Percentiles rank a stretch among this genome's conserved stretches.
Evolutionary conservation across 2,329 filamentous ascomycete genomes (phyloP).

Genomic region (Alternaria arbusti): DNA sequence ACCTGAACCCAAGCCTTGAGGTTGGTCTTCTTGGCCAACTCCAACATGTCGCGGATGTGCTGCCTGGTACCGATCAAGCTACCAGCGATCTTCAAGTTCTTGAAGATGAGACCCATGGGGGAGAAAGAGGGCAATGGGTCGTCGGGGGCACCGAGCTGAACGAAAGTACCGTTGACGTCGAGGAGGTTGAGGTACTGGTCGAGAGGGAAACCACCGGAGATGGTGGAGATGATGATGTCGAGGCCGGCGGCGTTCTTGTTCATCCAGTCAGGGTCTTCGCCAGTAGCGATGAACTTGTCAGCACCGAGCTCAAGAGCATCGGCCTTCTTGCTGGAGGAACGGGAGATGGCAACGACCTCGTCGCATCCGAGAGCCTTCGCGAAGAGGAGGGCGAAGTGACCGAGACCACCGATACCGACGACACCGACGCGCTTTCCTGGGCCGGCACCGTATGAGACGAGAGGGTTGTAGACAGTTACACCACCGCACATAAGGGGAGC

Average conservation of each 20-base stretch:
- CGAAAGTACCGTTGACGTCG: slow-evolving; percentile 64
- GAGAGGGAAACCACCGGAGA: slow-evolving; percentile 64
- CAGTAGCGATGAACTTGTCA: slow-evolving; percentile 66
- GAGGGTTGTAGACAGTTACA: slow-evolving; percentile 77
- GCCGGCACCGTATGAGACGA: slow-evolving; percentile 76
- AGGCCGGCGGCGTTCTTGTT: slow-evolving; percentile 60
- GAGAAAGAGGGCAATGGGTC: slow-evolving; percentile 58
- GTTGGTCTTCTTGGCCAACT: slow-evolving; percentile 49
- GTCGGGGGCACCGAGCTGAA: slow-evolving; percentile 73
- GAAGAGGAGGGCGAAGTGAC: slow-evolving; percentile 75
- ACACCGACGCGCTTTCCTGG: slow-evolving; percentile 80
- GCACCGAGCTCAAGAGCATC: slow-evolving; percentile 66
- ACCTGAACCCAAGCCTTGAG: slow-evolving; percentile 52
- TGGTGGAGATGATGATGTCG: slow-evolving; percentile 66
- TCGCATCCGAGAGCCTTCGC: slow-evolving; percentile 74
- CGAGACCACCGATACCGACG: slow-evolving; percentile 75
- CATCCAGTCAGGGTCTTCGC: slow-evolving; percentile 65
- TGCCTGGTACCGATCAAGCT: slow-evolving; percentile 68
- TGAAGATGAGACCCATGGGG: slow-evolving; percentile 59
- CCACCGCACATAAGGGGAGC: slow-evolving; percentile 86
- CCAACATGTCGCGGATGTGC: slow-evolving; percentile 63
- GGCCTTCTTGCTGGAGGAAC: slow-evolving; percentile 65
- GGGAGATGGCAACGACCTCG: slow-evolving; percentile 68
- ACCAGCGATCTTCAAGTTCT: slow-evolving; percentile 67
- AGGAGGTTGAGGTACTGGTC: slow-evolving; percentile 67